These are phyloP conservation scores for Calendula officinalis DNA, from an alignment of 129 eudicot genomes.

Conservation along the genomic window DNA sequence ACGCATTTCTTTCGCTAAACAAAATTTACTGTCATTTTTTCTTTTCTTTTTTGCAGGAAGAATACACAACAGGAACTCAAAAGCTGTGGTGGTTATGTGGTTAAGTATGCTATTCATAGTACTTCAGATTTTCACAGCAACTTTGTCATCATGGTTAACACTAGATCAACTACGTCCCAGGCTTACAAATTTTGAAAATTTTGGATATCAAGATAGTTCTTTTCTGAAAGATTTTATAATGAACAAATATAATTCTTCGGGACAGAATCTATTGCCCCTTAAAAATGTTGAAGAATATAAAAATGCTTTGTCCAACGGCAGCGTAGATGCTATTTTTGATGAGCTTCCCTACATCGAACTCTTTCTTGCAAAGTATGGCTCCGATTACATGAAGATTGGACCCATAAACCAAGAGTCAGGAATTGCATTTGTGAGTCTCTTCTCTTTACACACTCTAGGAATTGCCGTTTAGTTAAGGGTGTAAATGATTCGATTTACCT, in stretches of 20 bases:
- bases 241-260: background rate
- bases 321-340: conserved; percentile 9
- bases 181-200: conserved; percentile 1
- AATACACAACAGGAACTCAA: conserved; percentile 15
- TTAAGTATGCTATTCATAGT: conserved; percentile 23
- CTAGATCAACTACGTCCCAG: conserved; percentile 19
- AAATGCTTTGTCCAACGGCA: conserved; percentile 14
- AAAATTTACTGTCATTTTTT: background rate
- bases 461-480: no score
- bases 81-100: conserved; percentile 22
- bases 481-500: no score
- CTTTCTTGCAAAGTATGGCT: conserved; percentile 24
- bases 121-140: conserved; percentile 18
- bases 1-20: no score
- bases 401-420: conserved; percentile 32
- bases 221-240: conserved; percentile 3
- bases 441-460: background rate
- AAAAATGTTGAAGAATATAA: conserved; percentile 8
- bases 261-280: background rate
- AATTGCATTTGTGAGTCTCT: conserved; percentile 30
- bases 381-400: conserved; percentile 23
- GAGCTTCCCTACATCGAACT: conserved; percentile 29
- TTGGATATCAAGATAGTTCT: conserved; percentile 15
- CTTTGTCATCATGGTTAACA: conserved; percentile 23
- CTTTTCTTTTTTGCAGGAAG: conserved; percentile 6